These are phyloP conservation scores for Petunia axillaris DNA, from an alignment of 257 asterid genomes.

Conservation along the genomic window DNA sequence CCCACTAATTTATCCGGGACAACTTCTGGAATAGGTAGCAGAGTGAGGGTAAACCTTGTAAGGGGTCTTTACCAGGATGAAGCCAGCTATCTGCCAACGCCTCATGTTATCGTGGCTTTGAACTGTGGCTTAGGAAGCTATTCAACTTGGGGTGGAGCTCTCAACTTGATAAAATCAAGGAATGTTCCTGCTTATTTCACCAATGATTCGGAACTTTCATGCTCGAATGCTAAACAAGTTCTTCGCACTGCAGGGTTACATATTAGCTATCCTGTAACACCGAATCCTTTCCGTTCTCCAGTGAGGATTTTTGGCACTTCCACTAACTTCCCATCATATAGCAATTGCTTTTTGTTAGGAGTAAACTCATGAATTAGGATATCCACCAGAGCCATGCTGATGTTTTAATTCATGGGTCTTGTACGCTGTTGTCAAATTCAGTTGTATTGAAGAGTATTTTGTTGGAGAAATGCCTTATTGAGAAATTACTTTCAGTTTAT, in stretches of 20 bases:
- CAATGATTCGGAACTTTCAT: conserved; percentile 37
- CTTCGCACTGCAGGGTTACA: conserved; percentile 34
- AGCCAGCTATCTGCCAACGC: conserved; percentile 31
- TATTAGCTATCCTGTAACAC: conserved; percentile 41
- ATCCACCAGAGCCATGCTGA: background rate
- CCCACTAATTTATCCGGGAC: conserved; percentile 41
- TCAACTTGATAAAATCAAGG: conserved; percentile 37
- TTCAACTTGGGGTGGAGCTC: conserved; percentile 39
- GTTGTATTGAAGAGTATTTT: background rate
- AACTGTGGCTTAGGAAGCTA: conserved; percentile 37
- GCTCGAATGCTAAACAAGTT: conserved; percentile 35
- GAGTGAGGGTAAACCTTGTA: conserved; percentile 33
- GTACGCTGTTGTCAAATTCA: background rate
- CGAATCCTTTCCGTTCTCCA: conserved; percentile 51
- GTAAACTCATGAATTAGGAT: conserved; percentile 37
- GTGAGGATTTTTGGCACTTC: conserved; percentile 37
- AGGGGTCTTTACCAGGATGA: conserved; percentile 37
- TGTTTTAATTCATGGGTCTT: background rate
- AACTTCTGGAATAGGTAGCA: conserved; percentile 31
- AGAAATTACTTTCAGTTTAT: background rate
- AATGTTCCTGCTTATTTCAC: conserved; percentile 37
- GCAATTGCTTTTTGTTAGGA: conserved; percentile 44
- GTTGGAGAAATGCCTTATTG: background rate
- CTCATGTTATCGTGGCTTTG: conserved; percentile 34
- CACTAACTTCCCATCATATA: conserved; percentile 37